These are phyloP conservation scores for Paecilomyces fulvus DNA, from an alignment of 2,329 filamentous ascomycete species.

Conservation along the genomic window DNA sequence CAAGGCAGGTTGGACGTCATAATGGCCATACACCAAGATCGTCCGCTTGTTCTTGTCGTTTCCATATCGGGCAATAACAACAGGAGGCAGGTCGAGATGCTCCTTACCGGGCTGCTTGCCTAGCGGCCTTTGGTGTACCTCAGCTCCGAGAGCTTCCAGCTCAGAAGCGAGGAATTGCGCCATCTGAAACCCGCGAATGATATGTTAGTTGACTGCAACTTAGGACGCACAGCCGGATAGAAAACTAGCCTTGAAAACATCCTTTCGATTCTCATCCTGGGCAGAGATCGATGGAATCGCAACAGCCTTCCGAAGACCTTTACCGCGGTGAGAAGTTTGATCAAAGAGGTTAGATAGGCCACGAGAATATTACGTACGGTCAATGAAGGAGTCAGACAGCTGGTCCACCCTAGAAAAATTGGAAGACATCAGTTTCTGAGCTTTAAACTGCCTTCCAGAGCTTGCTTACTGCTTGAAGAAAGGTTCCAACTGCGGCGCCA, in stretches of 20 bases:
- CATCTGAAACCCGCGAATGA: conserved; percentile 50
- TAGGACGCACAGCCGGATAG: background rate
- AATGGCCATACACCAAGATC: conserved; percentile 95
- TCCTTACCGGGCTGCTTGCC: conserved; percentile 91
- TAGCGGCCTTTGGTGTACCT: conserved; percentile 75
- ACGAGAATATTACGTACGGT: conserved; percentile 46
- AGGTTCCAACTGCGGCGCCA: conserved; percentile 82
- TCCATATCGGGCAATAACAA: conserved; percentile 86
- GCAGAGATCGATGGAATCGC: conserved; percentile 94
- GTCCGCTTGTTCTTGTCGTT: conserved; percentile 88
- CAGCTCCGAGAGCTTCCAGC: conserved; percentile 73
- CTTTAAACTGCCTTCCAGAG: background rate
- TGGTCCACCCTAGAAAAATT: conserved; percentile 53
- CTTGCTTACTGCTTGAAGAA: conserved; percentile 70
- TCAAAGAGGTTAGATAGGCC: background rate
- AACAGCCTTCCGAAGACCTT: conserved; percentile 72
- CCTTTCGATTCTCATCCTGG: conserved; percentile 75
- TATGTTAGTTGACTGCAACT: background rate
- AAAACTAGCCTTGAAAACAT: conserved; percentile 68
- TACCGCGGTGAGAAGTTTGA: conserved; percentile 4
- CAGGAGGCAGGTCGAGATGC: conserved; percentile 82
- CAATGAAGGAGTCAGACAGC: conserved; percentile 73
- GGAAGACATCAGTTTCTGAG: conserved; percentile 3
- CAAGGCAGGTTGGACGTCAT: conserved; percentile 93
- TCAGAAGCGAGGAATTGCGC: conserved; percentile 80